phyloP scores from a whole-genome alignment of 2,329 filamentous ascomycete species.

The Penicillium sp. region DNA sequence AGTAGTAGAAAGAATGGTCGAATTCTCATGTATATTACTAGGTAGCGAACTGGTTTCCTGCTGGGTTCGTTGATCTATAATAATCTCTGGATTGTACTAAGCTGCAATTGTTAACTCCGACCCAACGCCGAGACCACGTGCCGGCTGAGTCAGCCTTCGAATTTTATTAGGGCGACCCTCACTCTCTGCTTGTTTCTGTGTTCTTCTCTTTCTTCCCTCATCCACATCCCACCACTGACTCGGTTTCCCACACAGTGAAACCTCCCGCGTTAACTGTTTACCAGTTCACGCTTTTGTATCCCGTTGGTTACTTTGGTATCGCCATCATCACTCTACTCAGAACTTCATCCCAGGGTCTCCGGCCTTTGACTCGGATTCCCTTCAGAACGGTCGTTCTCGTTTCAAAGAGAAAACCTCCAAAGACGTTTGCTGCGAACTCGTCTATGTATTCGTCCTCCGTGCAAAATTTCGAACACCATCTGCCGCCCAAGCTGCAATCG shows the following conservation, averaged over 20 bases:
- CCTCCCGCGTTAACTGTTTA: slow-evolving; percentile 23
- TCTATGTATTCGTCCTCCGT: slow-evolving; percentile 99
- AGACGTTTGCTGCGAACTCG: slow-evolving; percentile 54
- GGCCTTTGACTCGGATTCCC: slow-evolving; percentile 27
- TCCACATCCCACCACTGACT: slow-evolving; percentile 19
- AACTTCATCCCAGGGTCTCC: slow-evolving; percentile 19
- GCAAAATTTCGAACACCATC: slow-evolving; percentile 91
- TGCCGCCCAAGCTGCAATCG: slow-evolving; percentile 93
- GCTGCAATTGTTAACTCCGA: not conserved
- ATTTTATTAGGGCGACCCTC: not conserved
- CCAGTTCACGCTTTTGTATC: slow-evolving; percentile 20
- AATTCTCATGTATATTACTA: too few species aligned
- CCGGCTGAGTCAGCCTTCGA: slow-evolving; percentile 18
- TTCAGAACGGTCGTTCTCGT: slow-evolving; percentile 41
- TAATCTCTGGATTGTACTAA: too few species aligned
- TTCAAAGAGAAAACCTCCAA: slow-evolving; percentile 43
- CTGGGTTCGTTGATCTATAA: too few species aligned
- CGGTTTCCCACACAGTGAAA: slow-evolving; percentile 24
- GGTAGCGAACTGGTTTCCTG: too few species aligned
- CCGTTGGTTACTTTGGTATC: slow-evolving; percentile 19
- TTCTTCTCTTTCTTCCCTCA: slow-evolving; percentile 14
- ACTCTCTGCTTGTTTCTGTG: not conserved
- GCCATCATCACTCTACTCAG: slow-evolving; percentile 26
- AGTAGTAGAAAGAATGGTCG: too few species aligned
- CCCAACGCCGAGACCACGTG: slow-evolving; percentile 24